Evolutionary conservation across 441 rosid genomes (phyloP).

Genomic region (Arabidopsis hybrid): DNA sequence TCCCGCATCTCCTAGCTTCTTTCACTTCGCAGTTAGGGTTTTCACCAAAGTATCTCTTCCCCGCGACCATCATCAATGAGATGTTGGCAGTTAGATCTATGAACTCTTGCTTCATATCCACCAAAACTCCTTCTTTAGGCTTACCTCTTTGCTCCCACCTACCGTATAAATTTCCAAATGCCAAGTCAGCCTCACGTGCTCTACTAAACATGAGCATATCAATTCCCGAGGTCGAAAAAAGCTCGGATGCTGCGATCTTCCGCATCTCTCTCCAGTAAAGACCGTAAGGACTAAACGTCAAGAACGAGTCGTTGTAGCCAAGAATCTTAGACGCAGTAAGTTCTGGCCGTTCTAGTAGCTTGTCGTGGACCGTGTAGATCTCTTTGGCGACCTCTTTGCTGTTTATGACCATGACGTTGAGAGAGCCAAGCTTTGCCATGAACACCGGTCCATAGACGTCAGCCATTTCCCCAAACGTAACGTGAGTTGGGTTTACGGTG

Average conservation of each 20-base stretch:
- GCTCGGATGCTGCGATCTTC: slow-evolving; percentile 45
- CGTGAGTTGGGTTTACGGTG: slow-evolving; percentile 33
- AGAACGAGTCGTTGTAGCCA: slow-evolving; percentile 44
- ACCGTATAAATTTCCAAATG: slow-evolving; percentile 32
- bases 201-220: slow-evolving; percentile 39
- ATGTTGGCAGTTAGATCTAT: slow-evolving; percentile 41
- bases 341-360: slow-evolving; percentile 33
- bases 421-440: slow-evolving; percentile 43
- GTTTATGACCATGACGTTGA: slow-evolving; percentile 40
- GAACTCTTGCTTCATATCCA: slow-evolving; percentile 54
- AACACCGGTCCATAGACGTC: slow-evolving; percentile 50
- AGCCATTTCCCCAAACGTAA: slow-evolving; percentile 43
- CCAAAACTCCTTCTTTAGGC: slow-evolving; percentile 5
- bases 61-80: slow-evolving; percentile 46
- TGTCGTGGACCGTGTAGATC: slow-evolving; percentile 38
- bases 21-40: neutral
- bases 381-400: slow-evolving; percentile 47
- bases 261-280: slow-evolving; percentile 52
- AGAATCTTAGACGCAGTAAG: slow-evolving; percentile 40
- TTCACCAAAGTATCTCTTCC: slow-evolving; percentile 42
- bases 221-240: slow-evolving; percentile 46
- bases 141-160: slow-evolving; percentile 8
- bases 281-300: slow-evolving; percentile 49
- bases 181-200: slow-evolving; percentile 38
- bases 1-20: slow-evolving; percentile 17